Percentiles rank a stretch among this genome's conserved stretches.
Evolutionary conservation across 768 basidiomycete genomes (phyloP).

Genomic region (Trametes gibbosa): DNA sequence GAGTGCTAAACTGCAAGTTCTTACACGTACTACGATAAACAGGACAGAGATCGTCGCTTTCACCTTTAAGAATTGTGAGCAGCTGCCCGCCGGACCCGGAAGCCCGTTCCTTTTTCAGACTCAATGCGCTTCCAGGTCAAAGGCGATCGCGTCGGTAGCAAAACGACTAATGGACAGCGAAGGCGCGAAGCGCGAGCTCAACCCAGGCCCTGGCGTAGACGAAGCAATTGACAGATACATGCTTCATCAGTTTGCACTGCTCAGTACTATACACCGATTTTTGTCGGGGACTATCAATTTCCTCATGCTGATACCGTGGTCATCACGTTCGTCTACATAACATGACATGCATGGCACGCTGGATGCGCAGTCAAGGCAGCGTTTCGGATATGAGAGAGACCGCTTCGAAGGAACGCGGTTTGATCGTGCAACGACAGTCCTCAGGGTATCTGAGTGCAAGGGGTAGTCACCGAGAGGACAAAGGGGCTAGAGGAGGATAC

Average conservation of each 20-base stretch:
- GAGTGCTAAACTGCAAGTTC: background rate
- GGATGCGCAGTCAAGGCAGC: too few species aligned
- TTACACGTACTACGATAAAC: background rate
- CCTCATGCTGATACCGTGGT: too few species aligned
- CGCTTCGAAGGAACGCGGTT: background rate
- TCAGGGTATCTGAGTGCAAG: background rate
- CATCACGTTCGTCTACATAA: too few species aligned
- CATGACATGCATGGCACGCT: too few species aligned
- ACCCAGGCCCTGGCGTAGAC: too few species aligned
- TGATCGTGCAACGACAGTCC: background rate
- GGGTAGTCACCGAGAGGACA: background rate
- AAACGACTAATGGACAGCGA: constrained; percentile 1
- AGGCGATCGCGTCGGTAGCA: background rate
- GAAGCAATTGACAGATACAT: too few species aligned
- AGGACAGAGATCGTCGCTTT: background rate
- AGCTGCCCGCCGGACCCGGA: too few species aligned
- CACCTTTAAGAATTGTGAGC: background rate
- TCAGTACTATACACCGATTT: too few species aligned
- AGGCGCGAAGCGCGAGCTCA: background rate
- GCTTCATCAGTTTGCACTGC: too few species aligned
- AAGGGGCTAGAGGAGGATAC: background rate
- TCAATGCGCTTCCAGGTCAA: too few species aligned
- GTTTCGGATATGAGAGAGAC: background rate
- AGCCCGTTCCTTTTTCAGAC: too few species aligned
- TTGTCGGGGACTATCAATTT: too few species aligned